These are phyloP conservation scores for Boletus pseudopeckii DNA, from an alignment of 768 basidiomycete genomes.

Conservation along the genomic window DNA sequence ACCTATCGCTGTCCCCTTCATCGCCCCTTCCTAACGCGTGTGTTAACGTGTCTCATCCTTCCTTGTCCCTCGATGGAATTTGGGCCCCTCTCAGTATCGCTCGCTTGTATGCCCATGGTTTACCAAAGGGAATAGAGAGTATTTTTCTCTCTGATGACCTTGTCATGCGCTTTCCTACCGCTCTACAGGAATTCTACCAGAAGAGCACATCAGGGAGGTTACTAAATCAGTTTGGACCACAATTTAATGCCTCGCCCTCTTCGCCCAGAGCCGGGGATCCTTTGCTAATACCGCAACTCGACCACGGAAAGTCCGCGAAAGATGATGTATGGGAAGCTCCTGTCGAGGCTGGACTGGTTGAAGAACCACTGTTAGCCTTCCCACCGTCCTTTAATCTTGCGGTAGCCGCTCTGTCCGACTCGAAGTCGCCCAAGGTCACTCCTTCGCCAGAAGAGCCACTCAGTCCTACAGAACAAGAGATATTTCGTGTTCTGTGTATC, in stretches of 20 bases:
- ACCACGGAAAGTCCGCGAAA: constrained; percentile 1
- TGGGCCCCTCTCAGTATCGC: constrained; percentile 68
- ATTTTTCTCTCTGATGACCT: constrained; percentile 63
- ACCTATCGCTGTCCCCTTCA: constrained; percentile 32
- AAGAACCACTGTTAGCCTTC: constrained; percentile 22
- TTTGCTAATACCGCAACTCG: constrained; percentile 1
- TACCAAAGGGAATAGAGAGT: constrained; percentile 37
- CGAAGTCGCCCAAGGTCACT: constrained; percentile 7
- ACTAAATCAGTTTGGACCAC: constrained; percentile 62
- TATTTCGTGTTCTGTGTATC: constrained; percentile 62
- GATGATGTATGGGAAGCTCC: constrained; percentile 21
- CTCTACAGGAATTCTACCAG: constrained; percentile 56
- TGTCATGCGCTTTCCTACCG: constrained; percentile 58
- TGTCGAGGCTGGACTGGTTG: constrained; percentile 18
- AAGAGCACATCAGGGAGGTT: constrained; percentile 44
- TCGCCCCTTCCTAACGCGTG: constrained; percentile 44
- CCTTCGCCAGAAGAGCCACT: constrained; percentile 42
- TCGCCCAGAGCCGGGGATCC: neutral
- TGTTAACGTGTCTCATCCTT: constrained; percentile 50
- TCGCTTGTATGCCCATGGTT: constrained; percentile 37
- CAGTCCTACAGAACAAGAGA: constrained; percentile 66
- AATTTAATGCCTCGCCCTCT: constrained; percentile 47
- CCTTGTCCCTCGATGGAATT: constrained; percentile 52
- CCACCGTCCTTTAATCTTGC: constrained; percentile 30
- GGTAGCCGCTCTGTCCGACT: constrained; percentile 27